Base-by-base conservation (phyloP, 2,329 filamentous ascomycete species). In the Ascochyta fabae region DNA sequence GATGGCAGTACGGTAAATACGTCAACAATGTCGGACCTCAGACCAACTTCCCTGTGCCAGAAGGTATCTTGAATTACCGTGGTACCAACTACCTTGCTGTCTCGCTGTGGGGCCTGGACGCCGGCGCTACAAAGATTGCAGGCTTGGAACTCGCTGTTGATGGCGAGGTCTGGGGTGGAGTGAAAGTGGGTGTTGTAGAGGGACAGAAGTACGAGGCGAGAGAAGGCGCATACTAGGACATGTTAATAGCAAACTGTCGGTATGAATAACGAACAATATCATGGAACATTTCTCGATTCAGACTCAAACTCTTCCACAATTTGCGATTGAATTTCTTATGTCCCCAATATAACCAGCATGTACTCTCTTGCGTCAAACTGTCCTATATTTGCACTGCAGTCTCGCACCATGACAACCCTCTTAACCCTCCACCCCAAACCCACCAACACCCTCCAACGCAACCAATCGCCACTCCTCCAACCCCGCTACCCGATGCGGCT, bases 21-120 rank as follows among this genome's bases (percentile, higher is more conserved):
- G 77, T 85, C n/a, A 87, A 85, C 67, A 88, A 92, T 60, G 80
- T 92, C n/a, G 90, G 90, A 0, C 90, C 90, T 1, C 89, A 94
- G 76, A 85, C 81, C 0, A 79, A 73, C 2, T 93, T 87, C 69
- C 88, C 88, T 1, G 89, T 93, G 0, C 89, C 90, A 0, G 84
- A 91, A 75, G 88, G 89, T 22, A 84, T 93, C 22, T 77, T 91
- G 46, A 83, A 93, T 68, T 89, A 92, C 71, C 79, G 80, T 4
- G 89, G 89, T 0, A 81, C 79, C 29, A 94, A 94, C 64, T 89
- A 84, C 73, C 66, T 93, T 6, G 88, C 83, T 0, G 65, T 94
- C 4, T 85, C 82, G 23, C 69, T 94, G 15, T 93, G 89, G 90
- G 84, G 86, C 0, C 77, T 88, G 49, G 84, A 87, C 36, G 73